phyloP scores from a whole-genome alignment of 1,284 basidiomycete species.

The Malassezia globosa region DNA sequence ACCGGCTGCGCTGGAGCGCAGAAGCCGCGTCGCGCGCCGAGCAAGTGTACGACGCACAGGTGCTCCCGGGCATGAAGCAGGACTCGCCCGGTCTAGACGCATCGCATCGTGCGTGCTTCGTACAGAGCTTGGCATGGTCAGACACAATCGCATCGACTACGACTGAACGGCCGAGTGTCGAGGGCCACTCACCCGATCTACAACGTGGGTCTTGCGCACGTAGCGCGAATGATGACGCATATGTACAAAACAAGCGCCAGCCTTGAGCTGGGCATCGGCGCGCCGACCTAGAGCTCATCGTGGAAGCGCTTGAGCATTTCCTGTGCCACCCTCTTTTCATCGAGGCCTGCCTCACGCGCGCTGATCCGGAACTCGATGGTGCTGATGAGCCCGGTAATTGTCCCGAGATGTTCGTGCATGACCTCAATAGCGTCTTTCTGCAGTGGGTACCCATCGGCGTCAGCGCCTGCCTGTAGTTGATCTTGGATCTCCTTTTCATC shows the following conservation, averaged over 20 bases:
- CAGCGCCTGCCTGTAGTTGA: constrained; percentile 8
- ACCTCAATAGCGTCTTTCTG: constrained; percentile 4
- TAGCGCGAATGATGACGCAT: constrained; percentile 1
- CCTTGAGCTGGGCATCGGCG: too few relatives aligned
- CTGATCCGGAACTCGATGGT: constrained; percentile 10
- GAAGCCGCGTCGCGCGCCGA: neutral
- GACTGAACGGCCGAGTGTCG: neutral
- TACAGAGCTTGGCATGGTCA: constrained; percentile 7
- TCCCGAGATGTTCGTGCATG: neutral
- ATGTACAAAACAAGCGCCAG: constrained; percentile 12
- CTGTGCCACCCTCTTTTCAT: constrained; percentile 23
- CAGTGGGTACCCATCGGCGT: constrained; percentile 11
- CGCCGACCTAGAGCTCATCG: constrained; percentile 17
- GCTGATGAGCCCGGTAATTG: constrained; percentile 4
- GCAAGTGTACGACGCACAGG: neutral
- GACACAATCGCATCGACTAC: neutral
- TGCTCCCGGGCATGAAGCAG: too few relatives aligned
- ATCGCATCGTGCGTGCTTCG: constrained; percentile 4
- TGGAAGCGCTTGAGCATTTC: constrained; percentile 17
- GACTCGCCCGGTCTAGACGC: neutral
- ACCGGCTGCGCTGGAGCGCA: constrained; percentile 25
- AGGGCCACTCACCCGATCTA: constrained; percentile 14
- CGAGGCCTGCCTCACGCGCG: neutral
- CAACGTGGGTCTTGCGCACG: constrained; percentile 7
- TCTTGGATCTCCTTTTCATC: constrained; percentile 7